A percentile compares a stretch with the other conserved stretches of the same genome.
phyloP scores from a whole-genome alignment of 805 yeast genomes.

The Nakazawaea sp. region DNA sequence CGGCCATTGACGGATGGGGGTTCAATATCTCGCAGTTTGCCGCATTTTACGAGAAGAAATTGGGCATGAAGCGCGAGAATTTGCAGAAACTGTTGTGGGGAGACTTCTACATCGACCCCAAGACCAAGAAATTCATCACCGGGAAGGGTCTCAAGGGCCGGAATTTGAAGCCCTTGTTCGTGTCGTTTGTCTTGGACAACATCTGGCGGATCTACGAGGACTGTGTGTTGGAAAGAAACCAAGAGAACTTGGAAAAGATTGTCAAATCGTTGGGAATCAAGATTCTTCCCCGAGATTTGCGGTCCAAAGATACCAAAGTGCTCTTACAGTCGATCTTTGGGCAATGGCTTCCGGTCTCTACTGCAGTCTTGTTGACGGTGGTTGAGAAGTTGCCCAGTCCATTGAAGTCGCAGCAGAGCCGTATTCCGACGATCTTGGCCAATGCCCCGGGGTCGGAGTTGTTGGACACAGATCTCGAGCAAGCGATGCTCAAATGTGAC shows the following conservation, averaged over 20 bases:
- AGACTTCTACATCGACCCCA: constrained; percentile 83
- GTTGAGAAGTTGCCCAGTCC: constrained; percentile 87
- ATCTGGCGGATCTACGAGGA: constrained; percentile 88
- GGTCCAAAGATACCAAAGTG: constrained; percentile 68
- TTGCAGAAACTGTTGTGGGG: constrained; percentile 94
- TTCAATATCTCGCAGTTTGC: constrained; percentile 87
- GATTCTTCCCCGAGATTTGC: constrained; percentile 65
- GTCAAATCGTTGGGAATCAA: constrained; percentile 63
- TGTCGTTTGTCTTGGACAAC: constrained; percentile 77
- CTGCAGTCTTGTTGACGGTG: constrained; percentile 77
- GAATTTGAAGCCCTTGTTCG: constrained; percentile 72
- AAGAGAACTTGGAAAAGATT: constrained; percentile 69
- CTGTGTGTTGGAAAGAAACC: constrained; percentile 56
- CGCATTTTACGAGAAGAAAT: constrained; percentile 72
- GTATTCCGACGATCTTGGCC: constrained; percentile 63
- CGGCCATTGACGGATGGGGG: constrained; percentile 98
- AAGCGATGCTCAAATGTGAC: constrained; percentile 63
- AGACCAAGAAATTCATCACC: constrained; percentile 74
- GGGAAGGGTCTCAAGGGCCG: constrained; percentile 59
- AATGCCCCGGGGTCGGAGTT: constrained; percentile 44
- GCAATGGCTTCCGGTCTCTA: constrained; percentile 93
- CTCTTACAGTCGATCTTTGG: constrained; percentile 65
- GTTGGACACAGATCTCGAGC: constrained; percentile 40
- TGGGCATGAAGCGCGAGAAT: constrained; percentile 76
- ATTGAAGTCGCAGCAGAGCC: constrained; percentile 57